These are phyloP conservation scores for Butyriboletus loyo DNA, from an alignment of 768 basidiomycete genomes.

Conservation along the genomic window DNA sequence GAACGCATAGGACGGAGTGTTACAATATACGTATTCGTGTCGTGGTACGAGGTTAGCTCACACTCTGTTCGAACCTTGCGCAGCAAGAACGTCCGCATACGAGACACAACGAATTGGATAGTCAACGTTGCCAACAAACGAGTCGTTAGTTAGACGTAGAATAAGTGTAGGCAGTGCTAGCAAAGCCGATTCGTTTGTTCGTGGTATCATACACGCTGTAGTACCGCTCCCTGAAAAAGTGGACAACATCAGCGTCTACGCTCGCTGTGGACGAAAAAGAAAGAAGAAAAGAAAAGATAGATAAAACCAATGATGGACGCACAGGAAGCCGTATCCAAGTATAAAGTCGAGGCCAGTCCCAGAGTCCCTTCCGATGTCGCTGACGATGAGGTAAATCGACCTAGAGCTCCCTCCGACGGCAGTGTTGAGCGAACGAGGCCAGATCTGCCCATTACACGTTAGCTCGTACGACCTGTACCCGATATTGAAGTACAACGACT, in stretches of 20 bases:
- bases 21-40: no score
- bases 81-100: no score
- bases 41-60: no score
- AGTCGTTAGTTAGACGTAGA: conserved; percentile 7
- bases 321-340: conserved; percentile 18
- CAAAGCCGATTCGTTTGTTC: conserved; percentile 40
- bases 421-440: conserved; percentile 34
- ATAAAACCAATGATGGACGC: not conserved
- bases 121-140: not conserved
- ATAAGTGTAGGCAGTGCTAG: conserved; percentile 35
- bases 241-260: not conserved
- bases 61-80: no score
- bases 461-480: conserved; percentile 12
- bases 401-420: conserved; percentile 23
- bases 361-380: conserved; percentile 12
- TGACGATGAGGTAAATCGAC: conserved; percentile 30
- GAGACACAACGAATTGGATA: not conserved
- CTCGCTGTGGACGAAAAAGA: not conserved
- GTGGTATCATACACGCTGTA: conserved; percentile 42
- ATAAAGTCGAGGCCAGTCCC: conserved; percentile 21
- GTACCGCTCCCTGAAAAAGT: conserved; percentile 36
- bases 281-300: no score
- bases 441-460: conserved; percentile 31
- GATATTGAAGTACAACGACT: conserved; percentile 19
- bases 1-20: no score